Conservation (phyloP, 176 grass and related monocot species). For the Typha latifolia region DNA sequence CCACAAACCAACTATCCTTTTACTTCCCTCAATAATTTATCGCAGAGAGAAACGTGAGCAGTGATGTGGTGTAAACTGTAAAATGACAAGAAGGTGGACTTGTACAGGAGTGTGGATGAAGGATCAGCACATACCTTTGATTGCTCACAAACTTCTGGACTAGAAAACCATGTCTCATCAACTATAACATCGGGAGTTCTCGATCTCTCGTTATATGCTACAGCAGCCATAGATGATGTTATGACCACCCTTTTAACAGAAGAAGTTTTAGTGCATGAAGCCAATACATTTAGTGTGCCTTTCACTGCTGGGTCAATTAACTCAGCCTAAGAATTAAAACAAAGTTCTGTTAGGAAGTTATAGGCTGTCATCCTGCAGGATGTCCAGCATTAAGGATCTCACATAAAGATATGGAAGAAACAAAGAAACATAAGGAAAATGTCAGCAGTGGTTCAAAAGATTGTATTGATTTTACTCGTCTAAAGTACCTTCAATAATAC, state of each 20-base stretch:
- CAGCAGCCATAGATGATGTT: slow-evolving; percentile 33
- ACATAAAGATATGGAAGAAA: background rate
- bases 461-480: too few species aligned
- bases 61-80: too few species aligned
- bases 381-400: background rate
- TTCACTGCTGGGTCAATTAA: slow-evolving; percentile 43
- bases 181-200: slow-evolving; percentile 25
- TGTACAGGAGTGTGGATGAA: too few species aligned
- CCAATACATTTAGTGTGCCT: slow-evolving; percentile 33
- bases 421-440: too few species aligned
- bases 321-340: slow-evolving; percentile 24
- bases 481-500: too few species aligned
- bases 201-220: slow-evolving; percentile 7
- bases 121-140: slow-evolving; percentile 13
- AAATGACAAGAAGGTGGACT: too few species aligned
- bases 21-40: too few species aligned
- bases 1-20: too few species aligned
- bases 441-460: too few species aligned
- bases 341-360: too few species aligned
- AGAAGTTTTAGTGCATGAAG: slow-evolving; percentile 18
- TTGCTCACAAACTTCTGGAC: slow-evolving; percentile 10
- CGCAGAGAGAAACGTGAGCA: too few species aligned
- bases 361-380: too few species aligned
- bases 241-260: slow-evolving; percentile 31
- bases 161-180: slow-evolving; percentile 34